phyloP scores from a whole-genome alignment of 73 alveolate genomes.

The Stentor roeselii region DNA sequence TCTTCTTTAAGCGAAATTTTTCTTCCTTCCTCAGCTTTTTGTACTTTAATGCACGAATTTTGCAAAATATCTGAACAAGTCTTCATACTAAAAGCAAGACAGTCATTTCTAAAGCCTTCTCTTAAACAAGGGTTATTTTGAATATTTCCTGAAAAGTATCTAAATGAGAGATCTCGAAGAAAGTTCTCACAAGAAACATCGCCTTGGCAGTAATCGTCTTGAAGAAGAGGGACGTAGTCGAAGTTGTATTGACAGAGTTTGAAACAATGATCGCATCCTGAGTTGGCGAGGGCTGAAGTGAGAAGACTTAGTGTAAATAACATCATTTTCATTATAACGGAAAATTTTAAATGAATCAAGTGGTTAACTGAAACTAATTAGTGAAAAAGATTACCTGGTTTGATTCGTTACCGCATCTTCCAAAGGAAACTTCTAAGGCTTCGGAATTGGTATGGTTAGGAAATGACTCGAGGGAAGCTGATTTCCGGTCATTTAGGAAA shows the following conservation, averaged over 20 bases:
- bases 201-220: not conserved
- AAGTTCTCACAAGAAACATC: conserved; percentile 20
- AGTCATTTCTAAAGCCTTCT: not conserved
- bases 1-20: not conserved
- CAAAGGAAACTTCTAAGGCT: too few relatives aligned
- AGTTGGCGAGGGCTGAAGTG: not conserved
- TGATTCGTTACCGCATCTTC: too few relatives aligned
- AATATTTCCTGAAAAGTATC: not conserved
- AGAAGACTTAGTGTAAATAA: not conserved
- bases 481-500: too few relatives aligned
- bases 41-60: not conserved
- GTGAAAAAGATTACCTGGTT: too few relatives aligned
- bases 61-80: conserved; percentile 7
- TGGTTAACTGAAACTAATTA: too few relatives aligned
- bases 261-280: conserved; percentile 20
- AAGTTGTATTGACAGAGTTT: conserved; percentile 7
- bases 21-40: not conserved
- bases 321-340: not conserved
- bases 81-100: not conserved
- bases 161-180: not conserved
- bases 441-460: too few relatives aligned
- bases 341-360: too few relatives aligned
- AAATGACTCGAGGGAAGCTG: too few relatives aligned
- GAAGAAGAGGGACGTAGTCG: not conserved
- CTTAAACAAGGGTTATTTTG: not conserved